These are phyloP conservation scores for Forsythia suspensa DNA, from an alignment of 257 asterid species.

Conservation along the genomic window DNA sequence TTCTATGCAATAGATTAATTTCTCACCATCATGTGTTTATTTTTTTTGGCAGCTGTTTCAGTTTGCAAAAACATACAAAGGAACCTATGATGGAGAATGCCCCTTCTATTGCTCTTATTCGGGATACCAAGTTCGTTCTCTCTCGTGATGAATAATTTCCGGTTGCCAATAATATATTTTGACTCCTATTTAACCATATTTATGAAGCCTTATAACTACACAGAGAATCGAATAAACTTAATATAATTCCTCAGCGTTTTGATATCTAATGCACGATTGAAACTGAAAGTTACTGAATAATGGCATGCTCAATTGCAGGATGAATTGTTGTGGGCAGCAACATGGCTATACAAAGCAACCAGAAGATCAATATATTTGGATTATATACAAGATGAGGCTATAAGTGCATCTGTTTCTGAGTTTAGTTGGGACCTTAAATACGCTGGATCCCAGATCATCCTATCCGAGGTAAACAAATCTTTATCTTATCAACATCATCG, in stretches of 20 bases:
- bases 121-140: slow-evolving; percentile 58
- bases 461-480: slow-evolving; percentile 44
- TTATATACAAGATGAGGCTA: slow-evolving; percentile 57
- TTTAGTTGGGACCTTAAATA: slow-evolving; percentile 89
- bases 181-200: no score
- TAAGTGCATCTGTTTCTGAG: slow-evolving; percentile 58
- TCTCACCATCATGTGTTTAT: background rate
- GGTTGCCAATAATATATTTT: background rate
- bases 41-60: slow-evolving; percentile 49
- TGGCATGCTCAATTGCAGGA: slow-evolving; percentile 43
- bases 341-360: slow-evolving; percentile 78
- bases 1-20: background rate
- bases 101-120: slow-evolving; percentile 93
- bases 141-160: background rate
- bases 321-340: slow-evolving; percentile 88
- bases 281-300: background rate
- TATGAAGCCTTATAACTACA: no score
- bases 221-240: no score
- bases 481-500: background rate
- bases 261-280: background rate
- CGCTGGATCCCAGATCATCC: slow-evolving; percentile 77
- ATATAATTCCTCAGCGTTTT: background rate
- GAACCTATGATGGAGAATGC: slow-evolving; percentile 87
- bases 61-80: slow-evolving; percentile 58
- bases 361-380: slow-evolving; percentile 43